Percentiles rank a stretch among this genome's conserved stretches.
These are phyloP conservation scores for Populus simonii DNA, from an alignment of 345 rosid genomes.

Conservation along the genomic window DNA sequence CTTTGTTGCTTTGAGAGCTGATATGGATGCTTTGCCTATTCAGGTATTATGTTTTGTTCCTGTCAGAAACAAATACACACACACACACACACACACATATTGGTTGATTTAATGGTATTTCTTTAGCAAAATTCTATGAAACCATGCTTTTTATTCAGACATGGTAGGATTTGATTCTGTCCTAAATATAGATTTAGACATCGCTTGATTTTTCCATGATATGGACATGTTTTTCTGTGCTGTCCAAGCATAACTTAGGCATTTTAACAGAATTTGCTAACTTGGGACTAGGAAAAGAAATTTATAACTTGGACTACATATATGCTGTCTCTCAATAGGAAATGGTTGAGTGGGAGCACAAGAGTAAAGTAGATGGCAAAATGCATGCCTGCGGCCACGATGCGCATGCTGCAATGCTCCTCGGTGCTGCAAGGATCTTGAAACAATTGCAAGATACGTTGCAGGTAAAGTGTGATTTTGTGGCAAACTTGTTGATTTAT, in stretches of 20 bases:
- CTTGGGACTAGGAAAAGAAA: too few relatives aligned
- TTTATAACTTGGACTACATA: too few relatives aligned
- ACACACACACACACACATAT: neutral
- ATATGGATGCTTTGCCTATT: conserved; percentile 71
- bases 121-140: too few relatives aligned
- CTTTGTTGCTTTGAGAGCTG: conserved; percentile 62
- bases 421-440: conserved; percentile 63
- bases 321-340: conserved; percentile 16
- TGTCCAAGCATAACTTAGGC: too few relatives aligned
- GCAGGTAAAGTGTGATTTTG: conserved; percentile 22
- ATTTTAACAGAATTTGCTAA: too few relatives aligned
- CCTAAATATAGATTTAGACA: too few relatives aligned
- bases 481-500: neutral
- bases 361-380: conserved; percentile 45
- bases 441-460: conserved; percentile 35
- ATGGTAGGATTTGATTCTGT: too few relatives aligned
- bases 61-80: too few relatives aligned
- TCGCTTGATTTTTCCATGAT: too few relatives aligned
- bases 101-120: neutral
- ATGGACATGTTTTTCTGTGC: too few relatives aligned
- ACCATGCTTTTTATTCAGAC: too few relatives aligned
- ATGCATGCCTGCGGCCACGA: conserved; percentile 68
- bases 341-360: conserved; percentile 43
- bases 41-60: conserved; percentile 32
- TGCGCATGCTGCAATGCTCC: conserved; percentile 53